These are phyloP conservation scores for Naganishia randhawae DNA, from an alignment of 768 basidiomycete species.

Conservation along the genomic window DNA sequence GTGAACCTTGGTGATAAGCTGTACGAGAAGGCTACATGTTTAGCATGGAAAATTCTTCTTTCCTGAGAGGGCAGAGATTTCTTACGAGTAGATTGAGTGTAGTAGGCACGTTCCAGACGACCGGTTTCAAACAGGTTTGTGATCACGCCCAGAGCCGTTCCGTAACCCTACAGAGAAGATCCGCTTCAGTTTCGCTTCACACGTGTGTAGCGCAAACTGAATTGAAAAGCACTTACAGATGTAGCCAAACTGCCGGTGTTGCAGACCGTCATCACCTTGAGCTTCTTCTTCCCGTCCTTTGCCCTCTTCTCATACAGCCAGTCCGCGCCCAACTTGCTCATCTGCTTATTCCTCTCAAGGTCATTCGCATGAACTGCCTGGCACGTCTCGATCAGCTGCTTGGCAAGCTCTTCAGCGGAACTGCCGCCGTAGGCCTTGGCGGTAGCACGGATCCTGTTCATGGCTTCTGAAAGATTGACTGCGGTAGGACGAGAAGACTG, in stretches of 20 bases:
- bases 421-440: conserved; percentile 26
- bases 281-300: conserved; percentile 53
- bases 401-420: conserved; percentile 46
- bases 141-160: conserved; percentile 89
- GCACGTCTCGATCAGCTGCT: conserved; percentile 67
- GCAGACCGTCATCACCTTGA: conserved; percentile 89
- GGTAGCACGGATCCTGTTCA: conserved; percentile 62
- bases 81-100: conserved; percentile 75
- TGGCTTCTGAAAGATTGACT: conserved; percentile 87
- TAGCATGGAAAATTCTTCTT: background rate
- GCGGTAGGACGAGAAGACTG: conserved; percentile 90
- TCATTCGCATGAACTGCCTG: conserved; percentile 78
- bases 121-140: conserved; percentile 77
- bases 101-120: conserved; percentile 77
- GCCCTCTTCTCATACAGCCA: conserved; percentile 65
- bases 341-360: conserved; percentile 74
- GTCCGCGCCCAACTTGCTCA: conserved; percentile 78
- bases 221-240: conserved; percentile 59
- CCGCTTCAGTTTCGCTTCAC: conserved; percentile 8
- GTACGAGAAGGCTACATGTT: background rate
- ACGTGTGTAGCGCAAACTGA: conserved; percentile 24
- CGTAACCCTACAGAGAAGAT: conserved; percentile 69
- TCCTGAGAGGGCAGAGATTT: background rate
- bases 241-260: conserved; percentile 97
- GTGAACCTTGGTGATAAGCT: conserved; percentile 81